Conservation (phyloP, 148 eudicot species). For the Heliosperma pusillum region DNA sequence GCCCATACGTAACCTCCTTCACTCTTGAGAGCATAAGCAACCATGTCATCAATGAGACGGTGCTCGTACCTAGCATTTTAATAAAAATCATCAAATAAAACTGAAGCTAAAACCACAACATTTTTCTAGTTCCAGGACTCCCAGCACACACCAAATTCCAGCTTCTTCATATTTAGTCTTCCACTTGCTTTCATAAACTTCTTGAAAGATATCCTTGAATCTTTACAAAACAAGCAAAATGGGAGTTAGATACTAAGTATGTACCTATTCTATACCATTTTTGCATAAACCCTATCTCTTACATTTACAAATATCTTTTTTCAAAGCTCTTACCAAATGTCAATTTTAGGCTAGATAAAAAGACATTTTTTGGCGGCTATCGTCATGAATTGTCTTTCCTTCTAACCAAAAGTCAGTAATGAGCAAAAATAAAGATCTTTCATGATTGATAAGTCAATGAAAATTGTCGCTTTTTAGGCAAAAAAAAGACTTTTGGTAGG, state of each 20-base stretch:
- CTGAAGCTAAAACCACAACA: neutral
- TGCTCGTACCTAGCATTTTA: conserved; percentile 76
- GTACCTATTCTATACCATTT: neutral
- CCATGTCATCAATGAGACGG: conserved; percentile 98
- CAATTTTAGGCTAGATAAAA: too few relatives aligned
- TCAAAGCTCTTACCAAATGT: too few relatives aligned
- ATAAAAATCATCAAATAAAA: neutral
- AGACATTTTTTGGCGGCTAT: too few relatives aligned
- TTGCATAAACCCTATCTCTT: neutral
- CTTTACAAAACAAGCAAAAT: conserved; percentile 28
- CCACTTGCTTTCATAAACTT: conserved; percentile 83
- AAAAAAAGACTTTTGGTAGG: neutral
- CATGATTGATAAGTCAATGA: neutral
- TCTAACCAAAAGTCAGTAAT: too few relatives aligned
- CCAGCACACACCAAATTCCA: conserved; percentile 71
- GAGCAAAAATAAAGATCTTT: too few relatives aligned
- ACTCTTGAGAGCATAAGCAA: conserved; percentile 94
- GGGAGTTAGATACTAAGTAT: neutral
- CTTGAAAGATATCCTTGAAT: conserved; percentile 93
- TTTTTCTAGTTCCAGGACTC: neutral
- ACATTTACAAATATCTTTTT: too few relatives aligned
- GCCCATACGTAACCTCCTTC: conserved; percentile 99
- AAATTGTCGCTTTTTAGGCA: neutral
- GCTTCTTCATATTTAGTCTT: conserved; percentile 71
- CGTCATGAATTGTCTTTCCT: too few relatives aligned